A percentile compares a stretch with the other conserved stretches of the same genome.
Evolutionary conservation across 805 yeast genomes (phyloP).

Genomic region (Danielozyma ontarioensis): DNA sequence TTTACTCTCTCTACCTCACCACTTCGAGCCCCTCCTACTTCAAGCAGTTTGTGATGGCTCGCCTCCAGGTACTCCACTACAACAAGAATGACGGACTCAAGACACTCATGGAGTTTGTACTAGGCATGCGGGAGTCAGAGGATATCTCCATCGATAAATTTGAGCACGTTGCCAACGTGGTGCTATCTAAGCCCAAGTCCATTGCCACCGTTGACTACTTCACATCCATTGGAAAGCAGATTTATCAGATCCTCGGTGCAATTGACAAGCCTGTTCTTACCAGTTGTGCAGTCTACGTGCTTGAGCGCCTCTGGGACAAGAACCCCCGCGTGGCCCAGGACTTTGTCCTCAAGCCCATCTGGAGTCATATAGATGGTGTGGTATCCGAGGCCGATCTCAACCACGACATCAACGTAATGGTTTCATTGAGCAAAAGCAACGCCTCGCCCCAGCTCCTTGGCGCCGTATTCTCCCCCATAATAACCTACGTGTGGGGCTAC

Average conservation of each 20-base stretch:
- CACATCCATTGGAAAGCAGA: constrained; percentile 54
- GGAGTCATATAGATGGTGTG: constrained; percentile 33
- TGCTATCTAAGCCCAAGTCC: constrained; percentile 57
- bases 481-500: constrained; percentile 42
- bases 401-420: constrained; percentile 58
- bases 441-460: constrained; percentile 18
- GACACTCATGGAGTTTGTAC: constrained; percentile 67
- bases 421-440: constrained; percentile 50
- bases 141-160: constrained; percentile 62
- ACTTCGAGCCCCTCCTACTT: constrained; percentile 45
- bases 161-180: constrained; percentile 59
- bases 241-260: constrained; percentile 51
- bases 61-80: constrained; percentile 51
- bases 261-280: constrained; percentile 58
- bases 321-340: constrained; percentile 51
- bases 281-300: constrained; percentile 50
- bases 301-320: constrained; percentile 46
- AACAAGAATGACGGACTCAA: constrained; percentile 58
- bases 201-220: constrained; percentile 49
- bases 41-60: constrained; percentile 39
- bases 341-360: constrained; percentile 50
- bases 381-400: constrained; percentile 49
- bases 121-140: constrained; percentile 73
- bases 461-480: constrained; percentile 25
- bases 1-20: constrained; percentile 54